phyloP scores from a whole-genome alignment of 345 rosid species.

The Gossypioides kirkii region DNA sequence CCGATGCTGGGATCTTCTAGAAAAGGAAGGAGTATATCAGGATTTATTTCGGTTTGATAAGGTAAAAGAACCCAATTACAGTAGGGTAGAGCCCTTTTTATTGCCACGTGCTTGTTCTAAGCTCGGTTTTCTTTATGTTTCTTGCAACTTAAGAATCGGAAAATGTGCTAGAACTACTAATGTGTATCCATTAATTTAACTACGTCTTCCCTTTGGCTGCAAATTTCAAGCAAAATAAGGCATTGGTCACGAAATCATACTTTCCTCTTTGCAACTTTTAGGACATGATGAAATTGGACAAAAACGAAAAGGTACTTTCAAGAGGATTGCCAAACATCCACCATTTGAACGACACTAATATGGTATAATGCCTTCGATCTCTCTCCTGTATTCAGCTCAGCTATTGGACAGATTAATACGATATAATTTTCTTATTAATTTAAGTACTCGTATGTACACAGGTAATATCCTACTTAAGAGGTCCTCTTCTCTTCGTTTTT shows the following conservation, averaged over 20 bases:
- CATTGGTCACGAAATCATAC: background rate
- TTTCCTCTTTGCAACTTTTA: constrained; percentile 21
- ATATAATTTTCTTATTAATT: background rate
- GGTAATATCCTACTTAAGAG: constrained; percentile 79
- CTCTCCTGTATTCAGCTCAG: background rate
- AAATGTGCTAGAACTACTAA: constrained; percentile 7
- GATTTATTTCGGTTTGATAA: constrained; percentile 73
- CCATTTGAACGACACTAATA: constrained; percentile 64
- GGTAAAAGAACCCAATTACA: constrained; percentile 29
- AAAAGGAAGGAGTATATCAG: constrained; percentile 45
- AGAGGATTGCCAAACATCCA: constrained; percentile 70
- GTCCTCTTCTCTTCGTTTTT: constrained; percentile 81
- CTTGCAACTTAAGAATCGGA: background rate
- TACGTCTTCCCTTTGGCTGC: background rate
- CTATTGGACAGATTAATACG: background rate
- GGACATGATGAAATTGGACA: constrained; percentile 86
- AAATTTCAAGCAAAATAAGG: background rate
- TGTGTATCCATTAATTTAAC: background rate
- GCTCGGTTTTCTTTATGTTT: background rate
- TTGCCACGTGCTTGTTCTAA: background rate
- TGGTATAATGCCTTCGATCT: constrained; percentile 41
- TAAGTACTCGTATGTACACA: constrained; percentile 25
- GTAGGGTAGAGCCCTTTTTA: background rate
- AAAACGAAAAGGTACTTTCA: constrained; percentile 62
- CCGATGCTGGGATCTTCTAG: constrained; percentile 77